phyloP scores from a whole-genome alignment of 768 basidiomycete species.

The Terana coerulea region DNA sequence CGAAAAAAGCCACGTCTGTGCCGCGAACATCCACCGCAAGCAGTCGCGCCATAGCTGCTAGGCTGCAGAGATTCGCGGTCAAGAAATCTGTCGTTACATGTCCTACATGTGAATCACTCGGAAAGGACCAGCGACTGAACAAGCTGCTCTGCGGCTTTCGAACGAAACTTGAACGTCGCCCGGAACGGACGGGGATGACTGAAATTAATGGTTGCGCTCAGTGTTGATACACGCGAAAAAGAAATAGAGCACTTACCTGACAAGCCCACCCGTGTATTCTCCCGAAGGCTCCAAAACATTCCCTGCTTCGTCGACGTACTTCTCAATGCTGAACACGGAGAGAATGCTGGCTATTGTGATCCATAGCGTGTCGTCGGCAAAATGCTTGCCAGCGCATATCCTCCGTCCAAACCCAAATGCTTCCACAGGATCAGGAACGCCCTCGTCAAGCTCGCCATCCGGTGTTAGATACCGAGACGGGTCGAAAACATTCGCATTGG shows the following conservation, averaged over 20 bases:
- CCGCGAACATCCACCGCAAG: too few species aligned
- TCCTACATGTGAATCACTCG: too few species aligned
- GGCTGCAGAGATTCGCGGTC: too few species aligned
- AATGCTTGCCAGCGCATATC: slow-evolving; percentile 15
- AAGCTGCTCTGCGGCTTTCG: too few species aligned
- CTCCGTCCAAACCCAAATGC: slow-evolving; percentile 7
- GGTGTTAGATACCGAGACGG: slow-evolving; percentile 1
- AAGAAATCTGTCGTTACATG: too few species aligned
- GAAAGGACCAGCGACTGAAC: too few species aligned
- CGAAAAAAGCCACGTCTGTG: too few species aligned
- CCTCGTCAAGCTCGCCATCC: neutral
- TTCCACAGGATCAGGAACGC: neutral
- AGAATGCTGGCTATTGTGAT: slow-evolving; percentile 15
- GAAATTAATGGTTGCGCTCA: too few species aligned
- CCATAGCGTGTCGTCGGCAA: slow-evolving; percentile 9
- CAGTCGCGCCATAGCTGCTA: too few species aligned
- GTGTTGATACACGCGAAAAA: too few species aligned
- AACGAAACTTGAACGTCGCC: too few species aligned
- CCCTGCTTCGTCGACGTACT: neutral
- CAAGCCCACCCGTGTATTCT: neutral
- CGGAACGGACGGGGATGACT: too few species aligned
- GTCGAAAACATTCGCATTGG: slow-evolving; percentile 1
- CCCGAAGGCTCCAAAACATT: neutral
- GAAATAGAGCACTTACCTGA: neutral
- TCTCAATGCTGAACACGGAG: slow-evolving; percentile 10